Conservation (phyloP, 495 filamentous ascomycete species). For the Penicillium pancosmium region DNA sequence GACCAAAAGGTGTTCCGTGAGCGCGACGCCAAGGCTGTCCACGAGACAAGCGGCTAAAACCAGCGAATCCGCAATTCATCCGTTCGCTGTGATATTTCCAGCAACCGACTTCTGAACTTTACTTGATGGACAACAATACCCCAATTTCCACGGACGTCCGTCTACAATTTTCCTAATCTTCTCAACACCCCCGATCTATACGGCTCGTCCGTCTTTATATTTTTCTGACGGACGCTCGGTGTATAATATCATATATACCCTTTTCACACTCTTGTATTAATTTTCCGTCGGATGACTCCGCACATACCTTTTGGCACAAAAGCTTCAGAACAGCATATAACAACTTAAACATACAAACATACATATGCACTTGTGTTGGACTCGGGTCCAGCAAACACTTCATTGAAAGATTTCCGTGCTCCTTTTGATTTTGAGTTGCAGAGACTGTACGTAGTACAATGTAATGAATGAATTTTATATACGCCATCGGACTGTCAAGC, state of each 20-base stretch:
- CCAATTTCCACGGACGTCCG: not conserved
- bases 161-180: not conserved
- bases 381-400: not conserved
- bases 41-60: not conserved
- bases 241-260: slow-evolving; percentile 6
- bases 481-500: not conserved
- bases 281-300: not conserved
- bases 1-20: slow-evolving; percentile 1
- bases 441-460: too few species aligned
- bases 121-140: not conserved
- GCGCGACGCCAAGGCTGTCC: slow-evolving; percentile 1
- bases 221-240: not conserved
- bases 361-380: not conserved
- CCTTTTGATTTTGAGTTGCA: too few species aligned
- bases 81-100: not conserved
- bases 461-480: too few species aligned
- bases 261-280: not conserved
- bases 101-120: not conserved
- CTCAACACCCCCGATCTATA: not conserved
- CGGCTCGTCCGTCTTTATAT: slow-evolving; percentile 1
- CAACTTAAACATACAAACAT: not conserved
- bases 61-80: not conserved
- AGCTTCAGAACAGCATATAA: not conserved
- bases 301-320: slow-evolving; percentile 1
- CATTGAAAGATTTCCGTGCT: not conserved